Evolutionary conservation across 331 rosid genomes (phyloP).

Genomic region (Prunus yedoensis): DNA sequence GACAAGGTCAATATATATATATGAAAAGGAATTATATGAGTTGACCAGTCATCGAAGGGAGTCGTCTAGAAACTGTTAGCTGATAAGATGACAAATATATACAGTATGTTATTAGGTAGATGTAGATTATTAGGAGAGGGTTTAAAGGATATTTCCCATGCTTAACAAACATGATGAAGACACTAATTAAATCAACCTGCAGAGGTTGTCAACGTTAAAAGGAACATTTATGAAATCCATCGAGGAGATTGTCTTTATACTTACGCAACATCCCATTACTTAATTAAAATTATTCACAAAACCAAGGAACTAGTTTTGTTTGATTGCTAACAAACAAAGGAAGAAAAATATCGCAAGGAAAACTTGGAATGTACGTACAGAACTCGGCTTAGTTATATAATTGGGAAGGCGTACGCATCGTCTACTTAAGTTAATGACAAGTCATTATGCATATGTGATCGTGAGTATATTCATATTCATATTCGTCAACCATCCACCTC

Average conservation of each 20-base stretch:
- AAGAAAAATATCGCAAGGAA: neutral
- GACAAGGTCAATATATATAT: no score
- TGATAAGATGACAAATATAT: neutral
- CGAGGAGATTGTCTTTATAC: neutral
- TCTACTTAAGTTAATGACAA: no score
- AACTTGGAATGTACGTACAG: neutral
- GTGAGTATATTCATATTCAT: no score
- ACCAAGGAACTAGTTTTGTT: slow-evolving; percentile 4
- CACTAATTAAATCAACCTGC: neutral
- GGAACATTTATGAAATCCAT: slow-evolving; percentile 1
- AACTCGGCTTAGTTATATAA: neutral
- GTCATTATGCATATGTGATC: no score
- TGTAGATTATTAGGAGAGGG: neutral
- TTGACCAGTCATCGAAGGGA: neutral
- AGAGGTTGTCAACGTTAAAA: neutral
- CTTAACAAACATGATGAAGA: neutral
- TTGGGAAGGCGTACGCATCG: no score
- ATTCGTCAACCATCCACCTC: no score
- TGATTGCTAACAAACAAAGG: slow-evolving; percentile 15
- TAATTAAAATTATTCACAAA: neutral
- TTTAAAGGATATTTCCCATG: neutral
- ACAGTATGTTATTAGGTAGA: no score
- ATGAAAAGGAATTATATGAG: neutral
- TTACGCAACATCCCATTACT: neutral
- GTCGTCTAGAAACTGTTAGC: neutral